Conservation (phyloP, 441 rosid species). For the Erodium trifolium region DNA sequence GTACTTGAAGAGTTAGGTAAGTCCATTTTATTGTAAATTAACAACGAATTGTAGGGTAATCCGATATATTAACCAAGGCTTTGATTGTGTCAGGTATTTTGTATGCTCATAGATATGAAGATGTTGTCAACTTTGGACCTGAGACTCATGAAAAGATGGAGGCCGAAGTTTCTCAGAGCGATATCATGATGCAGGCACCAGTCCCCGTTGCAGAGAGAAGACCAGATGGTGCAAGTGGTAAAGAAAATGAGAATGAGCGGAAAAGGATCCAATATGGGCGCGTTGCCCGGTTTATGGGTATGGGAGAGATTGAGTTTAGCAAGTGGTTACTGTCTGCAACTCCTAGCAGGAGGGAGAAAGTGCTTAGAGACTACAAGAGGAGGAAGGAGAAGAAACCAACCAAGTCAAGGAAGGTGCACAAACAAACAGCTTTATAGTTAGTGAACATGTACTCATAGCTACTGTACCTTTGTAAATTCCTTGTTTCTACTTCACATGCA, state of each 20-base stretch:
- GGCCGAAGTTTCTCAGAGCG: conserved; percentile 23
- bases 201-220: conserved; percentile 19
- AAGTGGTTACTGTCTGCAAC: conserved; percentile 69
- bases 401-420: not conserved
- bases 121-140: conserved; percentile 51
- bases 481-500: not conserved
- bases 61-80: not conserved
- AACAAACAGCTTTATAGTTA: not conserved
- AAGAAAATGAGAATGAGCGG: conserved; percentile 28
- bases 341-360: conserved; percentile 36
- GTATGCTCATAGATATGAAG: conserved; percentile 89
- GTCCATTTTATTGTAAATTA: conserved; percentile 14
- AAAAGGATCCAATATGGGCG: conserved; percentile 45
- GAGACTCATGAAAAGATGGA: conserved; percentile 19
- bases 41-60: not conserved
- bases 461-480: not conserved
- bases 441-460: not conserved
- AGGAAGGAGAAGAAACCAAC: conserved; percentile 29
- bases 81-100: conserved; percentile 43
- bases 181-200: conserved; percentile 8
- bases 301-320: conserved; percentile 66
- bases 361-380: conserved; percentile 48
- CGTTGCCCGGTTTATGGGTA: conserved; percentile 54
- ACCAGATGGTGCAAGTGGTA: conserved; percentile 11
- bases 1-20: conserved; percentile 58